These are phyloP conservation scores for Starmerella gropengiesseri DNA, from an alignment of 805 yeast species.

Conservation along the genomic window DNA sequence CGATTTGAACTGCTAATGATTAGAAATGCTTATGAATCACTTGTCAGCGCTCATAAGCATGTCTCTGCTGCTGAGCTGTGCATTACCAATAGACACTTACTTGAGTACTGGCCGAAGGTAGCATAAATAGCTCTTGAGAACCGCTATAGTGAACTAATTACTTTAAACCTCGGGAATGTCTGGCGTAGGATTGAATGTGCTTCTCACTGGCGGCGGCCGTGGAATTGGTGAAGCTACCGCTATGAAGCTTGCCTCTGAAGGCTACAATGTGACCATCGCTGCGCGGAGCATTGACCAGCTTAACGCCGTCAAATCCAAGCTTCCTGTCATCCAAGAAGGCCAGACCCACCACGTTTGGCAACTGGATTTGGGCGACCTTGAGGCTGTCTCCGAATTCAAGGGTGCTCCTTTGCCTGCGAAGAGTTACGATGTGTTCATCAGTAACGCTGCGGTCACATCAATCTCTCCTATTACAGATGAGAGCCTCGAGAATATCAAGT, in stretches of 20 bases:
- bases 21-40: no score
- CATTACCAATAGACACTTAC: no score
- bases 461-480: constrained; percentile 40
- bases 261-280: constrained; percentile 42
- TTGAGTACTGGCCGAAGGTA: no score
- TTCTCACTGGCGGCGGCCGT: constrained; percentile 56
- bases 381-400: constrained; percentile 1
- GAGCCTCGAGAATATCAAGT: constrained; percentile 33
- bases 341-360: constrained; percentile 18
- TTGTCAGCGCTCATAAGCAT: no score
- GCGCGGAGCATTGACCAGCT: constrained; percentile 39
- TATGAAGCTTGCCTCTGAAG: constrained; percentile 37
- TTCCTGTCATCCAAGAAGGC: constrained; percentile 11
- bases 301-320: constrained; percentile 21
- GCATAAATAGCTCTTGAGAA: no score
- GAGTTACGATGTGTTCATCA: constrained; percentile 29
- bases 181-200: no score
- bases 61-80: no score
- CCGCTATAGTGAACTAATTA: no score
- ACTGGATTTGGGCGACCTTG: constrained; percentile 17
- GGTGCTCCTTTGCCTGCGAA: constrained; percentile 33
- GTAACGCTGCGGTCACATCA: constrained; percentile 50
- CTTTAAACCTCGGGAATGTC: no score
- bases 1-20: no score
- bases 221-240: constrained; percentile 59